Percentiles rank a stretch among this genome's conserved stretches.
phyloP scores from a whole-genome alignment of 1,284 basidiomycete species.

The Kalmanozyma brasiliensis region DNA sequence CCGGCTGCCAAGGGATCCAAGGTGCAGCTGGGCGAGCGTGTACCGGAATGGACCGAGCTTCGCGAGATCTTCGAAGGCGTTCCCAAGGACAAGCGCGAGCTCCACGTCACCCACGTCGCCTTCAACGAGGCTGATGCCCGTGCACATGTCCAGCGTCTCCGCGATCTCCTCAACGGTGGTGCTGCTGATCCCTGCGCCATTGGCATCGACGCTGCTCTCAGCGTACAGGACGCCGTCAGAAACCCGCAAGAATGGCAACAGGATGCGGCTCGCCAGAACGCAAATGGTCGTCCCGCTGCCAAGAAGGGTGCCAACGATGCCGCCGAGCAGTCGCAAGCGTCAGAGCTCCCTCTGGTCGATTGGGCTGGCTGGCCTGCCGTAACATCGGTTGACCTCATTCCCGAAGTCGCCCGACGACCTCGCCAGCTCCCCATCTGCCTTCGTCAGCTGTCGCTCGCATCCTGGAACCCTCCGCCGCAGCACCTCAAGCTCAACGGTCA shows the following conservation, averaged over 20 bases:
- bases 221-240: slow-evolving; percentile 71
- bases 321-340: slow-evolving; percentile 3
- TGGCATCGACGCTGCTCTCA: slow-evolving; percentile 70
- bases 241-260: slow-evolving; percentile 67
- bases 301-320: slow-evolving; percentile 26
- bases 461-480: slow-evolving; percentile 74
- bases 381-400: slow-evolving; percentile 66
- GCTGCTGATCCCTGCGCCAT: slow-evolving; percentile 68
- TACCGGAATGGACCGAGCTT: slow-evolving; percentile 64
- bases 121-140: slow-evolving; percentile 71
- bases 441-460: slow-evolving; percentile 71
- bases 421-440: slow-evolving; percentile 68
- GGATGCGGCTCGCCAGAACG: slow-evolving; percentile 24
- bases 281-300: slow-evolving; percentile 23
- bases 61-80: slow-evolving; percentile 60
- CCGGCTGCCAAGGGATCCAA: slow-evolving; percentile 32
- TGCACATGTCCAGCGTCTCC: slow-evolving; percentile 70
- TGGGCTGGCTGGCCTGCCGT: slow-evolving; percentile 68
- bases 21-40: slow-evolving; percentile 47
- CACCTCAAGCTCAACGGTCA: slow-evolving; percentile 72
- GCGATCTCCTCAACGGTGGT: slow-evolving; percentile 70
- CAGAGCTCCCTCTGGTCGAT: slow-evolving; percentile 63
- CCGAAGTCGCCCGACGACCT: slow-evolving; percentile 56
- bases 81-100: slow-evolving; percentile 53
- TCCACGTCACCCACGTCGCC: slow-evolving; percentile 68